Percentiles rank a stretch among this genome's conserved stretches.
Evolutionary conservation across 352 stramenopile species (phyloP).

Genomic region (Phytophthora agathidicida): DNA sequence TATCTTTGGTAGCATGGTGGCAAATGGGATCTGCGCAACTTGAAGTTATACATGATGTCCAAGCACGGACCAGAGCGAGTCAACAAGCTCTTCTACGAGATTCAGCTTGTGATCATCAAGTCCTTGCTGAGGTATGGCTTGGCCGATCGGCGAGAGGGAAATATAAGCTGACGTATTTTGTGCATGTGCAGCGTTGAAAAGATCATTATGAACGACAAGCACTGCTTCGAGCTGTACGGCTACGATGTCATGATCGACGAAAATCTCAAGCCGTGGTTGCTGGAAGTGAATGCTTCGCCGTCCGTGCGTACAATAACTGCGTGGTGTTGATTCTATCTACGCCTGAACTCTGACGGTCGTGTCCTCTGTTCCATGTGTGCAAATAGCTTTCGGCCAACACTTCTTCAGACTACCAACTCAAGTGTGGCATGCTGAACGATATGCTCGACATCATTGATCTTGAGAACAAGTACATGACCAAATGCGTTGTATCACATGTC

Average conservation of each 20-base stretch:
- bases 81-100: slow-evolving; percentile 91
- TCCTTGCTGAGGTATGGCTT: slow-evolving; percentile 79
- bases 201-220: slow-evolving; percentile 95
- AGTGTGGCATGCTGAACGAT: slow-evolving; percentile 94
- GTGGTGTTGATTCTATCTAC: slow-evolving; percentile 1
- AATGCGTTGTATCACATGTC: no score
- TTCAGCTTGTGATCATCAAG: slow-evolving; percentile 91
- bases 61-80: slow-evolving; percentile 80
- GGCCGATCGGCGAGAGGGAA: no score
- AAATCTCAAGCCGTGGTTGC: slow-evolving; percentile 91
- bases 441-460: slow-evolving; percentile 95
- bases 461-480: slow-evolving; percentile 83
- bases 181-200: slow-evolving; percentile 90
- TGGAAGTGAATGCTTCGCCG: slow-evolving; percentile 95
- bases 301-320: slow-evolving; percentile 49
- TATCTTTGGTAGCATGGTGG: slow-evolving; percentile 66
- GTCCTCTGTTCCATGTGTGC: background rate
- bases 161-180: no score
- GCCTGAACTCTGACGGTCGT: background rate
- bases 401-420: slow-evolving; percentile 92
- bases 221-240: slow-evolving; percentile 96
- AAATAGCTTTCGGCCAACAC: slow-evolving; percentile 90
- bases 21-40: slow-evolving; percentile 92
- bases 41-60: slow-evolving; percentile 93
- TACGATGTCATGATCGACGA: slow-evolving; percentile 94